Conservation (phyloP, 176 grass and related monocot genomes). For the Tillandsia leiboldiana region DNA sequence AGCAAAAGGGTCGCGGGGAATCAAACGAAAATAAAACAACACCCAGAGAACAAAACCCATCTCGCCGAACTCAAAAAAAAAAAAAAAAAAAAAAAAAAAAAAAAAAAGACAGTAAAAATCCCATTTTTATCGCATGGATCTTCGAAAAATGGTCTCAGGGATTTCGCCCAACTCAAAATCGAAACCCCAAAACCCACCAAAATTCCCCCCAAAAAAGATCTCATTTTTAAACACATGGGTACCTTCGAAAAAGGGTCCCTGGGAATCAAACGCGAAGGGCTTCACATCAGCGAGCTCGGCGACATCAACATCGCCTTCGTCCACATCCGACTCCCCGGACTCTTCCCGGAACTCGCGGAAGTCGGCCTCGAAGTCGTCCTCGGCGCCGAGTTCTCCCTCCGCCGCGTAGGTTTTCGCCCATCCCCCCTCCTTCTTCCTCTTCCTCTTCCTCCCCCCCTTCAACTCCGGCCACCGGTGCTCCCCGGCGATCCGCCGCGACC, state of each 20-base stretch:
- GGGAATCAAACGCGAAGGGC: slow-evolving; percentile 19
- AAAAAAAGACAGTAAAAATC: background rate
- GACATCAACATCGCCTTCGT: slow-evolving; percentile 17
- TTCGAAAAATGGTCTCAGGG: slow-evolving; percentile 33
- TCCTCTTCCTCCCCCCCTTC: slow-evolving; percentile 43
- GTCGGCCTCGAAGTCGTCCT: slow-evolving; percentile 69
- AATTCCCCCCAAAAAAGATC: background rate
- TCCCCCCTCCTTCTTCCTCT: slow-evolving; percentile 24
- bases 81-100: background rate
- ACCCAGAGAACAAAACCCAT: background rate
- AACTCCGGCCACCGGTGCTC: slow-evolving; percentile 49
- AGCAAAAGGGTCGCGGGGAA: no score
- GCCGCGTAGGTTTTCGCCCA: background rate
- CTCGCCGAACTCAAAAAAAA: background rate
- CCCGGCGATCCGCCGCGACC: slow-evolving; percentile 25
- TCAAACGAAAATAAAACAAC: background rate
- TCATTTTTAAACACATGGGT: background rate
- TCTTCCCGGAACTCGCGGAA: slow-evolving; percentile 48
- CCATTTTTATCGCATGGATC: slow-evolving; percentile 8
- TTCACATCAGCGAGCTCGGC: slow-evolving; percentile 35
- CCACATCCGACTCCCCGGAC: slow-evolving; percentile 35
- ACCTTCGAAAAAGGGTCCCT: slow-evolving; percentile 39
- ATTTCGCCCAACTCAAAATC: no score
- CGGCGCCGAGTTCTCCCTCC: slow-evolving; percentile 5
- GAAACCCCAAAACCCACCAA: no score